Conservation (phyloP, 2,329 filamentous ascomycete species). For the Thelonectria blattea region DNA sequence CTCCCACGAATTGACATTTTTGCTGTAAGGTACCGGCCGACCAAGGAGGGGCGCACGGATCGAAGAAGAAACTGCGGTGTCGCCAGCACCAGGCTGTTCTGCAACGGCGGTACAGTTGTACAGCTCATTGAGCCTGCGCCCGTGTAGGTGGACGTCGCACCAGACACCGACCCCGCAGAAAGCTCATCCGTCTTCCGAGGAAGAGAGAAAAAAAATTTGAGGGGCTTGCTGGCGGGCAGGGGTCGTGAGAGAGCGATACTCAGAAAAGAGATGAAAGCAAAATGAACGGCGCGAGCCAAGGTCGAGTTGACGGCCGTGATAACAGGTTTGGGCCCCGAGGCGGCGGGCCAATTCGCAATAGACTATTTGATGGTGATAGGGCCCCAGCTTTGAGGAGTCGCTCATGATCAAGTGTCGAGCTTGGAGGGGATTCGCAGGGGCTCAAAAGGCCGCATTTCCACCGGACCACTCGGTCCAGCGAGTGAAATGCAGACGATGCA, state of each 20-base stretch:
- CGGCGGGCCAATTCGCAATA: constrained; percentile 14
- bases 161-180: constrained; percentile 30
- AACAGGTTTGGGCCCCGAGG: constrained; percentile 6
- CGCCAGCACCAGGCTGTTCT: constrained; percentile 20
- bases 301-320: neutral
- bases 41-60: constrained; percentile 25
- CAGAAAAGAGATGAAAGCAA: constrained; percentile 10
- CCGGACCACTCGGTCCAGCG: constrained; percentile 34
- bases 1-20: constrained; percentile 1
- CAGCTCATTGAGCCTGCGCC: constrained; percentile 18
- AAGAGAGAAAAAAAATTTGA: constrained; percentile 13
- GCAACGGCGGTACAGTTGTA: constrained; percentile 26
- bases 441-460: constrained; percentile 25
- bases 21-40: constrained; percentile 2
- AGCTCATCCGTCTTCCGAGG: constrained; percentile 27
- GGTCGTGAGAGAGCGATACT: neutral
- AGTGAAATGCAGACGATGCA: constrained; percentile 21
- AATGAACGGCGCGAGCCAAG: constrained; percentile 16
- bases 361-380: constrained; percentile 9
- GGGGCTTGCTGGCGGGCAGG: constrained; percentile 23
- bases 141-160: constrained; percentile 29
- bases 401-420: constrained; percentile 7
- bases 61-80: constrained; percentile 26
- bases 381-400: constrained; percentile 5
- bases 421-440: constrained; percentile 34